Evolutionary conservation across 2,329 filamentous ascomycete species (phyloP), one percentile per base, ranked within the genome.

Genomic region (Paraphaeosphaeria minitans): DNA sequence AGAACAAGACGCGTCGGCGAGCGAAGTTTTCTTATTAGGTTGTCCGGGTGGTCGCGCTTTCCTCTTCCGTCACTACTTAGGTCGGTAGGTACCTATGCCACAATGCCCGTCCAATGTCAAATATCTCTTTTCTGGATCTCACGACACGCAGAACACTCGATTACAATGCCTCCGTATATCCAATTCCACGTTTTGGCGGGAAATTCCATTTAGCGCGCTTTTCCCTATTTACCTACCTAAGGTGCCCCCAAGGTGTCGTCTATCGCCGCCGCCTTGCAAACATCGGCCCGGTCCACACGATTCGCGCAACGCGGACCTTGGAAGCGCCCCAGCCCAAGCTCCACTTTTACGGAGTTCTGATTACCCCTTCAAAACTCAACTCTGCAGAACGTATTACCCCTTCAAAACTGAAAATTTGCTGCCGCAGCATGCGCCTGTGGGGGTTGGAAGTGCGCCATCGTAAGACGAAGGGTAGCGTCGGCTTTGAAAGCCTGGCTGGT

Each of bases 321-420:
- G 45, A 55, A 19, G 21, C 43, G 53, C 42, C 31, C 52, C 24
- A 13, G 21, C 19, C 51, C 37, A 24, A 31, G 43, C 55, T 57
- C 58, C 58, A 60, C 56, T 54, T 41, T 53, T 59, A 47, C 35
- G 42, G 39, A 55, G 58, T 66, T 62, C 29, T 46, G 49, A 58
- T 72, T 72, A 71, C 69, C 68, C 69, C 67, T 68, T 68, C 71
- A 55, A 71, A 74, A 74, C 66, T 60, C 46, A 27, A 42, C 39
- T 53, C 22, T 45, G 41, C 21, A 43, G 41, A 37, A 53, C 66
- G 58, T 39, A 73, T 76, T 76, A 76, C 73, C 71, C 73, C 72
- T 71, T 68, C 69, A 57, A 74, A 75, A 75, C 54, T 75, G 66
- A 74, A 74, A 73, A 73, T 67, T 68, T 71, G 50, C 50, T 41